Base-by-base conservation (phyloP, 352 stramenopile species). In the Pythium phragmiticola region DNA sequence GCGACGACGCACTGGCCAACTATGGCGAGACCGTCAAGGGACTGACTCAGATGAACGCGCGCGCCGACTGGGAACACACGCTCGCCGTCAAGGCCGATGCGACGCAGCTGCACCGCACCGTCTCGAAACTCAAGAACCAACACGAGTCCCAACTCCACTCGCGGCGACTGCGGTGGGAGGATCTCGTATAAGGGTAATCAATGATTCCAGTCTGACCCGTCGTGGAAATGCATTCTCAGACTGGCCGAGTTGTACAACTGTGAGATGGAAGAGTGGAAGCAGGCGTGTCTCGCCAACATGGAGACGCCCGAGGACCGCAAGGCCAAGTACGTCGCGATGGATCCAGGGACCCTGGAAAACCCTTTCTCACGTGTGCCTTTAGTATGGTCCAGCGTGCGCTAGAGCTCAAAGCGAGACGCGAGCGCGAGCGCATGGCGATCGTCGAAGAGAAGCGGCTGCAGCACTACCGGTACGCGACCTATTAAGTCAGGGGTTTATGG, bases 301-400 rank as follows among this genome's bases (percentile, higher is more conserved):
- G 84, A 94, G 77, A 91, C 84, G 0, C 79, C 77, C 7, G 84
- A 94, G 39, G 82, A 92, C 21, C 74, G 84, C 58, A 94, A 94
- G 59, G 74, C 85, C 54, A 90, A 89, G 82, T 92, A 62, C 11
- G 72, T 57, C 11, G 17, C 14, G 21, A 34, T 30, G 6, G 23
- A n/a, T 7, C 21, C 6, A 37, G 47, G 28, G 17, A 39, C 30
- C 14, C 21, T 8, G 21, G 2, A 36, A 17, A 37, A 37, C 16
- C 16, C 3, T 30, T 30, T 30, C 26, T 30, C 4, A 30, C 26
- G 4, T 30, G 21, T 54, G 47, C 8, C 1, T 54, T n/a, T 34
- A 54, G 47, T 14, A 94, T 94, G 84, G 90, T 94, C 37, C 74
- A 87, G 34, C 73, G 82, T 3, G 84, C 84, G 12, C 57, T 89